These are phyloP conservation scores for Corrigiola litoralis DNA, from an alignment of 179 eudicot genomes.

Conservation along the genomic window DNA sequence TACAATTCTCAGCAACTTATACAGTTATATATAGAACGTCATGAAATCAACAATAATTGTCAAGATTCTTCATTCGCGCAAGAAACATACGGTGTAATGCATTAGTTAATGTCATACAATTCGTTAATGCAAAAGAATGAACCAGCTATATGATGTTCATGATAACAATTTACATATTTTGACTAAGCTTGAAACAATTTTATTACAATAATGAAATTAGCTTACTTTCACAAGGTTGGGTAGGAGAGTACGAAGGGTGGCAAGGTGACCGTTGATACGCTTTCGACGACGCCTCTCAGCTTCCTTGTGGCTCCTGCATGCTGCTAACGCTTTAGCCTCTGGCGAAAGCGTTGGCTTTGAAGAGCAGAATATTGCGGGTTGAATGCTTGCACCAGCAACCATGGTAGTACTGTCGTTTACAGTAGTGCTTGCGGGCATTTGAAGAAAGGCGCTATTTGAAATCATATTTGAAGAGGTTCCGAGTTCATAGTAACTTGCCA, in stretches of 20 bases:
- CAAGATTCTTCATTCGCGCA: too few relatives aligned
- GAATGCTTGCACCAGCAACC: background rate
- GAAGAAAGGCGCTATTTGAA: slow-evolving; percentile 4
- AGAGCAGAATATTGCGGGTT: slow-evolving; percentile 16
- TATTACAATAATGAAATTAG: background rate
- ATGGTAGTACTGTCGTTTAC: background rate
- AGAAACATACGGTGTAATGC: background rate
- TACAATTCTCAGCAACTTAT: background rate
- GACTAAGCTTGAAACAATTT: background rate
- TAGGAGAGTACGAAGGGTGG: slow-evolving; percentile 69
- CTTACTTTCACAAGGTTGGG: slow-evolving; percentile 72
- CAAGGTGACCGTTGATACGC: slow-evolving; percentile 76
- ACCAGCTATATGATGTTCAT: too few relatives aligned
- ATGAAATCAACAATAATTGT: background rate
- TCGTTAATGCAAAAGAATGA: background rate
- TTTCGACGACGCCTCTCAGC: slow-evolving; percentile 79
- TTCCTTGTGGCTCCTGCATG: slow-evolving; percentile 75
- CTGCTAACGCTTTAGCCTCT: slow-evolving; percentile 54
- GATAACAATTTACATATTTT: too few relatives aligned
- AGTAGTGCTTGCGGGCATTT: background rate
- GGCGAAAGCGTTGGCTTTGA: slow-evolving; percentile 24
- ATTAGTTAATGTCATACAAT: background rate
- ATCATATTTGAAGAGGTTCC: slow-evolving; percentile 16
- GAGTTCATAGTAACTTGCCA: slow-evolving; percentile 22
- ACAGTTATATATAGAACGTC: background rate